A percentile compares a stretch with the other conserved stretches of the same genome.
Conservation (phyloP, 176 grass and related monocot genomes). For the Cenchrus fungigraminus region DNA sequence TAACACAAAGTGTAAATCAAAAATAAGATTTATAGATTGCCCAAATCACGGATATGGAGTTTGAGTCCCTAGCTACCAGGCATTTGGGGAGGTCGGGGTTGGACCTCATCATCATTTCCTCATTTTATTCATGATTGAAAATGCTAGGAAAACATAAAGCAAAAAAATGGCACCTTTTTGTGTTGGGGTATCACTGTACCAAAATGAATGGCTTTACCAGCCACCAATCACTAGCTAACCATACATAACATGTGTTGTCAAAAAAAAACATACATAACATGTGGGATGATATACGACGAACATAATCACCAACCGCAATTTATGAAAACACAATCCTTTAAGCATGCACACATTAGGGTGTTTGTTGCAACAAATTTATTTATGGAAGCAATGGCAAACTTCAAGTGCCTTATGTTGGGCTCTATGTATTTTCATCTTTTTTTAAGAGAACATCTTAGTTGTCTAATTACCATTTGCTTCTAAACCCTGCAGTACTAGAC, state of each 20-base stretch:
- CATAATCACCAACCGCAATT: no score
- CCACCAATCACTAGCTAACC: background rate
- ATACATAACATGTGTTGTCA: background rate
- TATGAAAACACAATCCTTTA: no score
- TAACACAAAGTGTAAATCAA: background rate
- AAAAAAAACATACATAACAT: background rate
- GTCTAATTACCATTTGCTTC: background rate
- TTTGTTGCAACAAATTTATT: no score
- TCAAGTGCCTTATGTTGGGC: no score
- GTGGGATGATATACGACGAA: no score
- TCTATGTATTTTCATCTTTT: background rate
- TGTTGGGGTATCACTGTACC: background rate
- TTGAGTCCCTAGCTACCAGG: background rate
- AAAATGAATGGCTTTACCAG: background rate
- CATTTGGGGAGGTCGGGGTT: no score
- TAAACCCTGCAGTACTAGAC: background rate
- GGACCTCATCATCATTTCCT: background rate
- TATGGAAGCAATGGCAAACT: no score
- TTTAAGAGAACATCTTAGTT: background rate
- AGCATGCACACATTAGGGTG: no score
- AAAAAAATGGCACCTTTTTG: background rate
- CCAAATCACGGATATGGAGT: background rate
- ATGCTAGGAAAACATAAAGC: background rate
- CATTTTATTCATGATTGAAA: constrained; percentile 3
- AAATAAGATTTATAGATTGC: background rate